A percentile compares a stretch with the other conserved stretches of the same genome.
phyloP scores from a whole-genome alignment of 176 grass and related monocot species.

The Pontederia paniculata region DNA sequence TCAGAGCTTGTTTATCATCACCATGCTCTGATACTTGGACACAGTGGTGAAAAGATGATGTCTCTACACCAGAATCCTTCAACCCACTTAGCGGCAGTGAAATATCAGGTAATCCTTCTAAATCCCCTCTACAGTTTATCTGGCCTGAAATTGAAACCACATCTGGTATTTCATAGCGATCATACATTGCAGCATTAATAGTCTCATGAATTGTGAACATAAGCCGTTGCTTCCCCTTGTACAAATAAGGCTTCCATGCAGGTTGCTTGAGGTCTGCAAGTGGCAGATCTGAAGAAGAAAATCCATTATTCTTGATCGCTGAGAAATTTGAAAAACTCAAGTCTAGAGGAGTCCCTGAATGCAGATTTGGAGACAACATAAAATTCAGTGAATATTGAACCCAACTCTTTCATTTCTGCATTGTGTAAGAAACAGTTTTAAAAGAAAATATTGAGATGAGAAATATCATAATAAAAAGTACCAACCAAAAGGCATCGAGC shows the following conservation, averaged over 20 bases:
- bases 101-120: conserved; percentile 94
- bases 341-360: conserved; percentile 74
- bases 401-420: background rate
- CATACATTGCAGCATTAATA: conserved; percentile 77
- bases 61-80: conserved; percentile 57
- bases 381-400: background rate
- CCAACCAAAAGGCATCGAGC: conserved; percentile 97
- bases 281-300: conserved; percentile 53
- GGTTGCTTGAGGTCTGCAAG: conserved; percentile 72
- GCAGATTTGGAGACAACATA: background rate
- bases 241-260: conserved; percentile 87
- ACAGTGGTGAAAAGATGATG: conserved; percentile 80
- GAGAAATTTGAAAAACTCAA: conserved; percentile 66
- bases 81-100: conserved; percentile 60
- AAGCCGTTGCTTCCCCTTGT: conserved; percentile 75
- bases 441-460: conserved; percentile 13
- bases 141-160: conserved; percentile 77
- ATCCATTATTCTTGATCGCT: conserved; percentile 58
- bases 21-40: conserved; percentile 68
- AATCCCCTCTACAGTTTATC: conserved; percentile 81
- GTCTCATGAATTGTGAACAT: conserved; percentile 60
- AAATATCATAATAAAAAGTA: conserved; percentile 27
- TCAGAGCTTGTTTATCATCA: conserved; percentile 65
- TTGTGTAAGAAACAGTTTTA: background rate
- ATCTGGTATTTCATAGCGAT: conserved; percentile 94